Conservation (phyloP, 73 alveolate genomes). For the Tetrahymena thermophila region DNA sequence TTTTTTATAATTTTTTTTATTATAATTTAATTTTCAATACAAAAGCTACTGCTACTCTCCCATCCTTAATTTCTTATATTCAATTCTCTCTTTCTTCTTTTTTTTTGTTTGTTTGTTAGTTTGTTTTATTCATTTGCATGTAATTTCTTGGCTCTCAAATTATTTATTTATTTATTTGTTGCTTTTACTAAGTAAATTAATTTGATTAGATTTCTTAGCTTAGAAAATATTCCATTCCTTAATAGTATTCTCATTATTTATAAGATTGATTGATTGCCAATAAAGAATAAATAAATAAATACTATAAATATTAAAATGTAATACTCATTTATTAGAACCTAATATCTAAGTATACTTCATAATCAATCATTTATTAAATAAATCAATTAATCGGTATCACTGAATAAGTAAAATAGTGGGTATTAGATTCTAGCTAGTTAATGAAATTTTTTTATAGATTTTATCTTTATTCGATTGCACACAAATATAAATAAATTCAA, state of each 20-base stretch:
- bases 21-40: background rate
- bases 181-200: too few relatives aligned
- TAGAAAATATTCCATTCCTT: too few relatives aligned
- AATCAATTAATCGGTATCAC: background rate
- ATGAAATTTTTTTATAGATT: too few relatives aligned
- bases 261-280: too few relatives aligned
- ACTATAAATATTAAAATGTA: background rate
- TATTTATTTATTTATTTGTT: background rate
- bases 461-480: too few relatives aligned
- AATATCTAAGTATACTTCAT: background rate
- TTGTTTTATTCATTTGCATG: background rate
- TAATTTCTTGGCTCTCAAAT: background rate
- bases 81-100: background rate
- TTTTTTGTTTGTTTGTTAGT: too few relatives aligned
- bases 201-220: too few relatives aligned
- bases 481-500: background rate
- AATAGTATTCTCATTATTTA: too few relatives aligned
- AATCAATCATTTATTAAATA: background rate
- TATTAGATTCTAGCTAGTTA: too few relatives aligned
- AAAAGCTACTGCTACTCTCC: background rate
- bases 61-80: background rate
- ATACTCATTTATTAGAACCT: background rate
- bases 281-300: background rate
- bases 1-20: background rate
- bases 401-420: background rate